Conservation (phyloP, 768 basidiomycete species). For the Trametes coccinea region DNA sequence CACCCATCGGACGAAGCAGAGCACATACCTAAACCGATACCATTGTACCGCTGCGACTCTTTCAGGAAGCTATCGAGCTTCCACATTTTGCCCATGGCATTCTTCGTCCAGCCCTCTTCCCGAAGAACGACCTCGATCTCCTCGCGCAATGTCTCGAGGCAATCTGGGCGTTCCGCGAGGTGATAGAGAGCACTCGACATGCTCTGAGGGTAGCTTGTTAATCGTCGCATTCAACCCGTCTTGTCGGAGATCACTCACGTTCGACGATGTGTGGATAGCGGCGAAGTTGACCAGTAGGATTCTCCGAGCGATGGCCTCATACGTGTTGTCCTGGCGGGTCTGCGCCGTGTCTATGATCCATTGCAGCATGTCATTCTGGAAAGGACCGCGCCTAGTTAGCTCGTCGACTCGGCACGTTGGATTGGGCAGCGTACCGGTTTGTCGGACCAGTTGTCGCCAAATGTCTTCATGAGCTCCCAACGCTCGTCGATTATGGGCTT, state of each 20-base stretch:
- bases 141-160: conserved; percentile 27
- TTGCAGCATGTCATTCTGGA: conserved; percentile 45
- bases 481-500: conserved; percentile 28
- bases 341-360: conserved; percentile 46
- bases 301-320: conserved; percentile 34
- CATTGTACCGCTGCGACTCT: conserved; percentile 28
- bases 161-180: conserved; percentile 32
- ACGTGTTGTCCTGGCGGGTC: conserved; percentile 31
- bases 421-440: conserved; percentile 25
- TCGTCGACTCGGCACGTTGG: too few relatives aligned
- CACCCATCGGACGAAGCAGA: too few relatives aligned
- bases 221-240: too few relatives aligned
- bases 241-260: conserved; percentile 20
- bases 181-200: conserved; percentile 31
- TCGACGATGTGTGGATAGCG: conserved; percentile 35
- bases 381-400: not conserved
- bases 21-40: conserved; percentile 15
- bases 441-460: conserved; percentile 27
- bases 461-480: conserved; percentile 19
- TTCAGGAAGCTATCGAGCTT: conserved; percentile 37
- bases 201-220: conserved; percentile 17
- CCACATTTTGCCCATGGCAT: conserved; percentile 29
- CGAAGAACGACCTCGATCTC: conserved; percentile 31
- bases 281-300: conserved; percentile 38
- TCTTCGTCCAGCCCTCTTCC: conserved; percentile 34